A percentile compares a stretch with the other conserved stretches of the same genome.
Conservation (phyloP, 192 early-diverging fungal genomes). For the Obelidium mucronatum region DNA sequence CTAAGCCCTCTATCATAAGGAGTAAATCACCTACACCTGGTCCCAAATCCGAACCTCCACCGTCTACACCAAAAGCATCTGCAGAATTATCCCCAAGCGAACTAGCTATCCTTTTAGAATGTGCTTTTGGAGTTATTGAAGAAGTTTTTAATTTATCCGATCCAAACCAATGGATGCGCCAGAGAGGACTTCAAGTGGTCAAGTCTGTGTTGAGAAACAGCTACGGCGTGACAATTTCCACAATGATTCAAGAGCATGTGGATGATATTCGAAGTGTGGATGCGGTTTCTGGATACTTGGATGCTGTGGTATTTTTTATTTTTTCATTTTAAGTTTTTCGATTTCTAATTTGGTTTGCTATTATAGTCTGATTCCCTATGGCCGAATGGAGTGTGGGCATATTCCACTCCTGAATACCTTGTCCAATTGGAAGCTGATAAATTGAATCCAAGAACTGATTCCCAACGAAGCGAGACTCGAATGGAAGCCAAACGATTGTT, state of each 20-base stretch:
- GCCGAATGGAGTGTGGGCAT: conserved; percentile 46
- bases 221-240: conserved; percentile 42
- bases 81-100: conserved; percentile 38
- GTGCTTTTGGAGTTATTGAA: conserved; percentile 53
- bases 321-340: background rate
- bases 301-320: conserved; percentile 20
- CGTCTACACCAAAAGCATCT: background rate
- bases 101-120: conserved; percentile 51
- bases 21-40: background rate
- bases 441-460: conserved; percentile 43
- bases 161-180: conserved; percentile 53
- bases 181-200: conserved; percentile 51
- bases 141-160: conserved; percentile 52
- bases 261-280: conserved; percentile 14
- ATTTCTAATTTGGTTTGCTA: background rate
- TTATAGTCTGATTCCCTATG: conserved; percentile 38
- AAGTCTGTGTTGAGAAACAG: conserved; percentile 51
- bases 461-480: conserved; percentile 38
- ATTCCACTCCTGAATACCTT: conserved; percentile 18
- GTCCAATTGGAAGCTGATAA: background rate
- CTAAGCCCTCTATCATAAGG: too few relatives aligned
- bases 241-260: conserved; percentile 32
- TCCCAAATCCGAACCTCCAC: background rate
- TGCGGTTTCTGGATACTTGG: conserved; percentile 39
- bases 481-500: conserved; percentile 45